Evolutionary conservation across 2,329 filamentous ascomycete species (phyloP), one percentile per base, ranked within the genome.

Genomic region (Botrytis deweyae): DNA sequence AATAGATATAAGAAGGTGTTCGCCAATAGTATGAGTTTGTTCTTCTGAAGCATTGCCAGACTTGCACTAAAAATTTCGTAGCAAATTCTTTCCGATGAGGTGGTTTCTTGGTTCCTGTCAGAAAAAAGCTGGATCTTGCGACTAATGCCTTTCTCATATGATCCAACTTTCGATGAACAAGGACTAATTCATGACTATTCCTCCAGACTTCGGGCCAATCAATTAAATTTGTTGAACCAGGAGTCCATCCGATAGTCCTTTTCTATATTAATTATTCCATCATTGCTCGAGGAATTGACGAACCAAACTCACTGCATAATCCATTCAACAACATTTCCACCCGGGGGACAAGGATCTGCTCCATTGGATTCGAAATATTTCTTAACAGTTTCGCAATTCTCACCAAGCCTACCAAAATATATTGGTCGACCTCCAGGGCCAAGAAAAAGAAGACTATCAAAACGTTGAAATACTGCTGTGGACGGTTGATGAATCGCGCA

Each of bases 401-500:
- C 83, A 74, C 93, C 93, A 74, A 95, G 90, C 20, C 93, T 89
- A 73, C 92, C 93, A 80, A 94, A 95, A 84, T 96, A 96, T 64
- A 95, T 91, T 2, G 92, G 93, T 80, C 86, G 88, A 69, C 93
- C 93, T 73, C 93, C 93, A 80, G 88, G 90, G 46, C 90, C 90
- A 29, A 95, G 84, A 84, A 96, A 93, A 44, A 95, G 86, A 12
- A 96, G 88, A 74, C 92, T 88, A 79, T 95, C 93, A 81, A 96
- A 98, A 69, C 93, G 91, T 82, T 97, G 93, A 86, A 98, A 97
- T 72, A 98, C 87, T 88, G 97, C 94, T 46, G 94, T 94, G 12
- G 93, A 97, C 18, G 95, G 95, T 83, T 98, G 95, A 81, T 98
- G 95, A 74, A 98, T 97, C 10, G 95, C 97, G 84, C 94, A 97